Evolutionary conservation across 1,139 yeast species (phyloP), one percentile per base, ranked within the genome.

Genomic region (Candida freyschussii): DNA sequence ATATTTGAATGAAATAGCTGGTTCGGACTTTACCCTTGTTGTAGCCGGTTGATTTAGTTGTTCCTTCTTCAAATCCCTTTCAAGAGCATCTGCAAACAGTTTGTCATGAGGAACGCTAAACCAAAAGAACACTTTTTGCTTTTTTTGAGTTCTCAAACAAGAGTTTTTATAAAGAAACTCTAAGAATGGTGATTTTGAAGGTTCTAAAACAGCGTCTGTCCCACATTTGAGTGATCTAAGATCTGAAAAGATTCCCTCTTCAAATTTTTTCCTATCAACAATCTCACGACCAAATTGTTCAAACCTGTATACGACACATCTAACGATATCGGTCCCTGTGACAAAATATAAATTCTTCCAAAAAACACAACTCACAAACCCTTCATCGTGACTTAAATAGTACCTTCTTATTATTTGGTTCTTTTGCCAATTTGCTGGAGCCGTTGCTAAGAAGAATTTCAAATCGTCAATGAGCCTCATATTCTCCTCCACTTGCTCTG

Each of bases 41-140:
- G 89, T 78, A 2, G 85, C 69, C 4, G 59, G 57, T 44, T 75
- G 82, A 33, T 68, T 67, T 21, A 63, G 39, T 29, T 63, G 57
- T 50, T 89, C 96, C 52, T 85, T 79, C 57, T 87, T 87, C 54
- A 89, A 62, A 53, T 91, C 98, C 48, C 98, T 67, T 58, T 89
- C 97, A 35, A 91, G 63, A 1, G 97, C 97, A 59, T 91, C 98
- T 4, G 91, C 78, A 72, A 91, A 89, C 32, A 91, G 63, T 52
- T 84, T 79, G 55, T 91, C 96, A 60, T 91, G 97, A 26, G 93
- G 91, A 7, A 91, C 97, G 53, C 89, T 82, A 57, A 84, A 89
- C 98, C 98, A 91, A 57, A 81, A 87, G 56, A 91, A 91, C 24
- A 91, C 97, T 56, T 91, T 91, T 56, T 91, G 98, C 55, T 91